These are phyloP conservation scores for Coprinellus micaceus DNA, from an alignment of 768 basidiomycete species.

Conservation along the genomic window DNA sequence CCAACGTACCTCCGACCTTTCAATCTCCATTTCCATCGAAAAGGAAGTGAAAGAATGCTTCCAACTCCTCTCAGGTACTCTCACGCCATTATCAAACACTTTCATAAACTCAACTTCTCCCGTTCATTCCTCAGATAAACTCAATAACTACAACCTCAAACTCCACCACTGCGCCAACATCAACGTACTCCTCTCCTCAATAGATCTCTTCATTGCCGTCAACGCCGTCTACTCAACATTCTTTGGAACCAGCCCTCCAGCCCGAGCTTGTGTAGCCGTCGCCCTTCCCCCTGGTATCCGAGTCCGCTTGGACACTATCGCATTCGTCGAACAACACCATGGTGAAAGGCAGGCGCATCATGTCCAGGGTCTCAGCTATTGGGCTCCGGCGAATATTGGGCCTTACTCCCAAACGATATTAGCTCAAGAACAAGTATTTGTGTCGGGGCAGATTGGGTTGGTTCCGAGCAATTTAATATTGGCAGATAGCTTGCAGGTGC, in stretches of 20 bases:
- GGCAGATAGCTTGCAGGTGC: conserved; percentile 55
- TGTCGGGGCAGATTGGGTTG: conserved; percentile 95
- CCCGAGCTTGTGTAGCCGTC: conserved; percentile 90
- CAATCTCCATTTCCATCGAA: conserved; percentile 46
- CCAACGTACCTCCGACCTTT: conserved; percentile 21
- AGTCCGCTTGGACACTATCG: conserved; percentile 77
- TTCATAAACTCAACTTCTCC: conserved; percentile 9
- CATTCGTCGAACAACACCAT: conserved; percentile 44
- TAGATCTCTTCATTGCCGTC: conserved; percentile 71
- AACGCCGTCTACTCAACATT: conserved; percentile 77
- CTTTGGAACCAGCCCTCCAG: conserved; percentile 90
- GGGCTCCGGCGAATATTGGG: conserved; percentile 99
- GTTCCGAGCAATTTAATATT: conserved; percentile 70
- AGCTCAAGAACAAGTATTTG: conserved; percentile 74
- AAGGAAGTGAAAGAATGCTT: conserved; percentile 76
- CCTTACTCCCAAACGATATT: conserved; percentile 93
- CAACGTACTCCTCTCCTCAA: conserved; percentile 78
- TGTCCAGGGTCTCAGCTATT: conserved; percentile 94
- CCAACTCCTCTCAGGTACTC: conserved; percentile 57
- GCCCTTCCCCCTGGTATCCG: conserved; percentile 55
- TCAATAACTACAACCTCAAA: conserved; percentile 44
- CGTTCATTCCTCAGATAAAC: conserved; percentile 38
- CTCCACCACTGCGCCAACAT: conserved; percentile 68
- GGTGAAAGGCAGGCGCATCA: conserved; percentile 73
- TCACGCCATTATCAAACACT: no score